Evolutionary conservation across 164 flowering plant genomes (phyloP).

Genomic region (Piper longum): DNA sequence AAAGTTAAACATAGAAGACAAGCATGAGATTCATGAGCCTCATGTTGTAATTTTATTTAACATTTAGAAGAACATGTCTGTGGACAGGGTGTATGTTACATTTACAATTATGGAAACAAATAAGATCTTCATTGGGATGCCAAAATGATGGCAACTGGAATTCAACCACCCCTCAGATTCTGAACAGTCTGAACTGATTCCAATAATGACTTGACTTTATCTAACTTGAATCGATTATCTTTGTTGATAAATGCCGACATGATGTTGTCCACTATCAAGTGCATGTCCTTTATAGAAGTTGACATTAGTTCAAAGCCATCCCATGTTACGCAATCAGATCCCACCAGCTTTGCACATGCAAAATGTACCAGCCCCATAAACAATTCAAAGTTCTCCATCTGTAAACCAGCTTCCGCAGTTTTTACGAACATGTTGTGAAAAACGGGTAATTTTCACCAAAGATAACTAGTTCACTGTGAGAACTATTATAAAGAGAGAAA

Average conservation of each 20-base stretch:
- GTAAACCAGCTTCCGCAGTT: conserved; percentile 26
- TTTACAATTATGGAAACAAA: too few relatives aligned
- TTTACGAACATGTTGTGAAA: conserved; percentile 26
- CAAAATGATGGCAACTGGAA: not conserved
- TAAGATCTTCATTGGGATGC: not conserved
- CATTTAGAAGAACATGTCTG: too few relatives aligned
- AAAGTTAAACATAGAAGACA: too few relatives aligned
- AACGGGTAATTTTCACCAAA: too few relatives aligned
- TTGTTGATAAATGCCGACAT: conserved; percentile 10
- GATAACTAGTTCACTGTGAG: too few relatives aligned
- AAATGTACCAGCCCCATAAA: conserved; percentile 52
- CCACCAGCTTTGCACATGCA: conserved; percentile 45
- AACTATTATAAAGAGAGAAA: too few relatives aligned
- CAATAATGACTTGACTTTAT: conserved; percentile 39
- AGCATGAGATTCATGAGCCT: too few relatives aligned
- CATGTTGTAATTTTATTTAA: too few relatives aligned
- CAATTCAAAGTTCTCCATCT: conserved; percentile 39
- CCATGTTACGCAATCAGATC: conserved; percentile 32
- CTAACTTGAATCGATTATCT: conserved; percentile 20
- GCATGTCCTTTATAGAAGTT: conserved; percentile 32
- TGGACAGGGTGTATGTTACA: too few relatives aligned
- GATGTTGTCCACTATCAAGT: conserved; percentile 28
- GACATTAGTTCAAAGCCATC: conserved; percentile 36
- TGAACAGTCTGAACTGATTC: conserved; percentile 48
- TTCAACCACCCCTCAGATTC: not conserved